Evolutionary conservation across 208 protist genomes (phyloP).

Genomic region (Acanthamoeba rhysodes): DNA sequence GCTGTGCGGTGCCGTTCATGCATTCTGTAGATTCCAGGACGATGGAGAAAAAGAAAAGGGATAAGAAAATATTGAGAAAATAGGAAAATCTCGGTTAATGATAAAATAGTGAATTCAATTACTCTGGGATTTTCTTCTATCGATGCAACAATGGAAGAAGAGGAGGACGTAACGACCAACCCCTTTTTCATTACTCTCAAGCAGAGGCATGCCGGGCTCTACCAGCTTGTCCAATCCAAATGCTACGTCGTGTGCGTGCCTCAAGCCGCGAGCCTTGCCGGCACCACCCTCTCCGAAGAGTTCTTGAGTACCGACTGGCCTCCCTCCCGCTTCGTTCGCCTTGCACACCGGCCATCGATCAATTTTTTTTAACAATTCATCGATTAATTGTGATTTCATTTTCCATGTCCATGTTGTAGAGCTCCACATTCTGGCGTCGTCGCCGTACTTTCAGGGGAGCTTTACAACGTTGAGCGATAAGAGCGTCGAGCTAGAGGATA

Average conservation of each 20-base stretch:
- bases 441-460: slow-evolving; percentile 26
- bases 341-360: neutral
- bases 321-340: no score
- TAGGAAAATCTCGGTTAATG: no score
- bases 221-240: slow-evolving; percentile 7
- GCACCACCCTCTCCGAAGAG: slow-evolving; percentile 9
- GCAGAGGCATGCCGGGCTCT: neutral
- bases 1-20: no score
- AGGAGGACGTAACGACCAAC: slow-evolving; percentile 25
- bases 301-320: neutral
- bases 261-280: neutral
- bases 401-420: neutral
- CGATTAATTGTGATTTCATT: neutral
- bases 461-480: neutral
- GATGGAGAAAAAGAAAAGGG: no score
- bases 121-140: no score
- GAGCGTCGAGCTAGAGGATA: neutral
- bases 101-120: no score
- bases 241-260: slow-evolving; percentile 54
- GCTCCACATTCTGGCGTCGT: slow-evolving; percentile 14
- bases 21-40: no score
- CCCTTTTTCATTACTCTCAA: slow-evolving; percentile 46
- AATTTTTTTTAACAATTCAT: neutral
- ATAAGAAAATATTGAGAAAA: no score
- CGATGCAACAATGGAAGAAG: neutral